Evolutionary conservation across 805 yeast species (phyloP).

Genomic region (Saccharomycodes ludwigii): DNA sequence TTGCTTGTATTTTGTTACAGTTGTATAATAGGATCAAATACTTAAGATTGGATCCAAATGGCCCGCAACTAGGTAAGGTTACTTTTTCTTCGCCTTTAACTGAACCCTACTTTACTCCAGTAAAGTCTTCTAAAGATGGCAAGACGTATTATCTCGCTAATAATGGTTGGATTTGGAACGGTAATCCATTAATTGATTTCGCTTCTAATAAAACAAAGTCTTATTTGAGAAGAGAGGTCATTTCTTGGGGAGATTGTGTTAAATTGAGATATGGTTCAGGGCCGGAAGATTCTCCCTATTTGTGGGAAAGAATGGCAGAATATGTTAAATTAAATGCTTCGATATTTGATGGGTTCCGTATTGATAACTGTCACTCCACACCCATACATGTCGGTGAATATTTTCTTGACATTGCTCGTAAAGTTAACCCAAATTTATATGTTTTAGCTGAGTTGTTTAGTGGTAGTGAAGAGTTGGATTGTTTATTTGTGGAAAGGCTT

Average conservation of each 20-base stretch:
- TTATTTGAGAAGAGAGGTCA: conserved; percentile 81
- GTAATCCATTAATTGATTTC: conserved; percentile 86
- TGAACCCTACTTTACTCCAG: conserved; percentile 81
- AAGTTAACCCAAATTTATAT: conserved; percentile 71
- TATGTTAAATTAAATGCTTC: conserved; percentile 64
- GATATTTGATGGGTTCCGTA: conserved; percentile 75
- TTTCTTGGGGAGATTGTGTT: conserved; percentile 96
- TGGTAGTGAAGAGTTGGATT: conserved; percentile 86
- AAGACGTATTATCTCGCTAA: conserved; percentile 68
- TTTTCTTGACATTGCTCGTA: conserved; percentile 77
- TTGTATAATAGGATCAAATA: conserved; percentile 66
- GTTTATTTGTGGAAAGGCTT: conserved; percentile 77
- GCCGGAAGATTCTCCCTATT: conserved; percentile 73
- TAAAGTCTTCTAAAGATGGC: conserved; percentile 35
- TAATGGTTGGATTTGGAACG: conserved; percentile 99
- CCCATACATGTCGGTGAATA: conserved; percentile 91
- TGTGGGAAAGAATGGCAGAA: conserved; percentile 80
- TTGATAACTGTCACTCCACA: conserved; percentile 93
- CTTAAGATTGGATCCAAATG: conserved; percentile 64
- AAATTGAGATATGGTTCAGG: conserved; percentile 73
- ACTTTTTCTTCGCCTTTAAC: conserved; percentile 48
- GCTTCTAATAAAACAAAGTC: conserved; percentile 73
- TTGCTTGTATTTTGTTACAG: conserved; percentile 51
- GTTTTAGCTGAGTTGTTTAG: conserved; percentile 91
- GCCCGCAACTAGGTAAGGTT: conserved; percentile 68